Base-by-base conservation (phyloP, 1,139 yeast genomes). In the Arxiozyma bovina region DNA sequence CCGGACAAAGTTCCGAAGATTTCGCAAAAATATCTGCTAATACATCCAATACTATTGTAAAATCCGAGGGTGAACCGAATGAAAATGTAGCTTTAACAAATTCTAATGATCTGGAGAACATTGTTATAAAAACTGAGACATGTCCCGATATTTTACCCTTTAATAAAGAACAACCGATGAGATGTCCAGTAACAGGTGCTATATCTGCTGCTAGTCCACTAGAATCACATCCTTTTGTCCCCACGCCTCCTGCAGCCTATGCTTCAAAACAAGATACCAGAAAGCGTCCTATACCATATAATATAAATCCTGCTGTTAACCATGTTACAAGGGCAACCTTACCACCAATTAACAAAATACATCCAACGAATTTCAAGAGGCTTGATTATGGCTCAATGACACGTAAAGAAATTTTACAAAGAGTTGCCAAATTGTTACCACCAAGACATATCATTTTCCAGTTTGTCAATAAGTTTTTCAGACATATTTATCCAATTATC, bases 401-500 rank as follows among this genome's bases (percentile, higher is more conserved):
- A 3, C 45, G 52, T 25, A 53, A 51, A 4, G 54, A 57, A 53
- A 52, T 57, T 18, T 46, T 55, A 8, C 20, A 45, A 21, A 51
- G 47, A 50, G 51, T 57, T 40, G 58, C 59, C 25, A 53, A 57
- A 27, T 56, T 62, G 38, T 63, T 69, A 55, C 84, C 85, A 1
- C 73, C 75, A 11, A 69, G 69, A 53, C 67, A 67, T 34, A 71
- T 76, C 1, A 69, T 79, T 17, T 67, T 74, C 65, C 57, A 65
- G 27, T 71, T 72, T 52, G 53, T 76, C 17, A 71, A 72, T 23
- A 61, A 74, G 47, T 81, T 76, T 58, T 79, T 80, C 65, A 65
- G 65, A 25, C 66, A 68, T 20, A 68, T 79, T 5, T 78, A 79
- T 59, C 81, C 82, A 1, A 74, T 73, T 45, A 70, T 78, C 54